Percentiles rank a stretch among this genome's conserved stretches.
Conservation (phyloP, 805 yeast genomes). For the Wickerhamomyces bovis region DNA sequence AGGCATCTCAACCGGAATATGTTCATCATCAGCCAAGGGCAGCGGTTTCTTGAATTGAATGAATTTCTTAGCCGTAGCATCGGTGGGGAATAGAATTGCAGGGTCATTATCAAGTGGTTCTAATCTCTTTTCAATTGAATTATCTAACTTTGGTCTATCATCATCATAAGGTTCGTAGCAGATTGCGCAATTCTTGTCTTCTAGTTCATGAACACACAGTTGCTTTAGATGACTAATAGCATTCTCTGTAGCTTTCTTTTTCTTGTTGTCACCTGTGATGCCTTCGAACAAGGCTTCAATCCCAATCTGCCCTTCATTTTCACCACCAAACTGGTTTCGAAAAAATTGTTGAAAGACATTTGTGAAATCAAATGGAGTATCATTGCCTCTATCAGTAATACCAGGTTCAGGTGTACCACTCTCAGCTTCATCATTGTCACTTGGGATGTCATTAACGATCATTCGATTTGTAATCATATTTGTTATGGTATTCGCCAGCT, state of each 20-base stretch:
- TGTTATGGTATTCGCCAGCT: not conserved
- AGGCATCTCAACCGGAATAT: conserved; percentile 69
- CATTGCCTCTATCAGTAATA: not conserved
- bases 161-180: conserved; percentile 15
- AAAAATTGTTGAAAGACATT: not conserved
- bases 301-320: not conserved
- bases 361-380: not conserved
- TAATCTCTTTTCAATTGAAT: conserved; percentile 4
- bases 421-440: not conserved
- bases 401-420: not conserved
- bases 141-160: not conserved
- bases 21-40: conserved; percentile 26
- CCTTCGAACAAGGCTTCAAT: not conserved
- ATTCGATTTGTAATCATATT: not conserved
- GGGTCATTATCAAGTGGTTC: conserved; percentile 12
- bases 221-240: conserved; percentile 14
- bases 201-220: conserved; percentile 7
- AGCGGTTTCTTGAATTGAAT: conserved; percentile 4
- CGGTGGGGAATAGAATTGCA: conserved; percentile 12
- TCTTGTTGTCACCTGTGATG: not conserved
- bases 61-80: conserved; percentile 10
- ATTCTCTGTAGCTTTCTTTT: conserved; percentile 18
- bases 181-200: conserved; percentile 13
- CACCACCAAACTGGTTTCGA: not conserved
- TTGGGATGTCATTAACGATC: not conserved